Evolutionary conservation across 1,284 basidiomycete species (phyloP), one percentile per base, ranked within the genome.

Genomic region (Leccinum griseonigrum): DNA sequence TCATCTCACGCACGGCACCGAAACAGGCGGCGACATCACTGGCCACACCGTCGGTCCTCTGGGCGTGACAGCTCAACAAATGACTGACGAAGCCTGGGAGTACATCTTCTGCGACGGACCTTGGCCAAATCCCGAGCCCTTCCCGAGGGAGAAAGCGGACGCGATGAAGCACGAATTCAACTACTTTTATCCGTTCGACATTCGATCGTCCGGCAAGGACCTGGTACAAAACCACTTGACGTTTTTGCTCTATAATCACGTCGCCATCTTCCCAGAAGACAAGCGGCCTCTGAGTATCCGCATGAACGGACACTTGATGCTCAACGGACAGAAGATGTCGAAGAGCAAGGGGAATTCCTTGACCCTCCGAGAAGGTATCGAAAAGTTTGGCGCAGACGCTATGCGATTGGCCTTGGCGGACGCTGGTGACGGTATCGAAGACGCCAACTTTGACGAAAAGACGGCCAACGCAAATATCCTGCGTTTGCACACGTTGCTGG

Each of bases 261-360:
- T 92, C 29, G 96, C 97, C 3, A 78, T 99, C 56, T 98, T 99
- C 86, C 86, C 92, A 52, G 94, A 95, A 75, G 85, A 95, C 71
- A 94, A 96, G 77, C 96, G 94, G 94, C 97, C 97, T 1, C 72
- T 85, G 66, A 88, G 92, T 67, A 94, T 99, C 82, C 90, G 97
- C 32, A 90, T 92, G 61, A 99, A 99, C 74, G 97, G 97, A 0
- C 97, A 99, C 74, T 78, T 99, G 79, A 92, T 97, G 92, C 78
- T 99, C 74, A 99, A 99, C 77, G 97, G 97, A 40, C 92, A 96
- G 82, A 99, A 99, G 83, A 99, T 99, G 97, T 90, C 88, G 62
- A 98, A 99, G 85, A 94, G 92, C 76, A 97, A 93, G 53, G 97
- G 94, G 14, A 95, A 95, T 74, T 91, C 86, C 50, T 77, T 95